Conservation (phyloP, 805 yeast genomes). For the Cyberlindnera galapagoensis region DNA sequence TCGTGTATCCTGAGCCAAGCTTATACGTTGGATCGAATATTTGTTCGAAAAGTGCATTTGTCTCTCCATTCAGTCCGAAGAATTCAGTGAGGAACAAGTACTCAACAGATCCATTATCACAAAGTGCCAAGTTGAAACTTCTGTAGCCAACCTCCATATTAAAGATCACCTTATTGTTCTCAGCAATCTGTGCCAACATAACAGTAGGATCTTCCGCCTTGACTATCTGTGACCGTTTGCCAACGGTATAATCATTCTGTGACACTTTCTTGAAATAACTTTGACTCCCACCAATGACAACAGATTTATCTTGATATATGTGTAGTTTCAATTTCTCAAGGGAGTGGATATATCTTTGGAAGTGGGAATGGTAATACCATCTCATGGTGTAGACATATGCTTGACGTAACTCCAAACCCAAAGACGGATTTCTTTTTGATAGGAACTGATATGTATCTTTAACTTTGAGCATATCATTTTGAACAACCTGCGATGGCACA, state of each 20-base stretch:
- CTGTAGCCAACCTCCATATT: conserved; percentile 71
- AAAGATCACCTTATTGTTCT: conserved; percentile 56
- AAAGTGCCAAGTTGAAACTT: conserved; percentile 63
- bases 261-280: conserved; percentile 12
- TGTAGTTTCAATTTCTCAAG: conserved; percentile 55
- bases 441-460: conserved; percentile 58
- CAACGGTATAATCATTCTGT: conserved; percentile 25
- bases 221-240: conserved; percentile 52
- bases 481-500: conserved; percentile 71
- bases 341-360: conserved; percentile 69
- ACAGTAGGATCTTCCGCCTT: conserved; percentile 52
- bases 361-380: conserved; percentile 85
- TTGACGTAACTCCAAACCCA: conserved; percentile 66
- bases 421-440: conserved; percentile 42
- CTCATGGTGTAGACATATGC: conserved; percentile 86
- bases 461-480: conserved; percentile 55
- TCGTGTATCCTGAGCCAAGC: conserved; percentile 43
- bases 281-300: conserved; percentile 42
- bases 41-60: conserved; percentile 39
- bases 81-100: conserved; percentile 67
- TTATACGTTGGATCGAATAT: conserved; percentile 49
- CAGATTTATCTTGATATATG: conserved; percentile 43
- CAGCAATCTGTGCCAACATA: conserved; percentile 81
- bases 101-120: conserved; percentile 76
- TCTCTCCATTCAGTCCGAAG: conserved; percentile 43